phyloP scores from a whole-genome alignment of 1,139 yeast genomes.

The Sugiyamaella xylanicola region DNA sequence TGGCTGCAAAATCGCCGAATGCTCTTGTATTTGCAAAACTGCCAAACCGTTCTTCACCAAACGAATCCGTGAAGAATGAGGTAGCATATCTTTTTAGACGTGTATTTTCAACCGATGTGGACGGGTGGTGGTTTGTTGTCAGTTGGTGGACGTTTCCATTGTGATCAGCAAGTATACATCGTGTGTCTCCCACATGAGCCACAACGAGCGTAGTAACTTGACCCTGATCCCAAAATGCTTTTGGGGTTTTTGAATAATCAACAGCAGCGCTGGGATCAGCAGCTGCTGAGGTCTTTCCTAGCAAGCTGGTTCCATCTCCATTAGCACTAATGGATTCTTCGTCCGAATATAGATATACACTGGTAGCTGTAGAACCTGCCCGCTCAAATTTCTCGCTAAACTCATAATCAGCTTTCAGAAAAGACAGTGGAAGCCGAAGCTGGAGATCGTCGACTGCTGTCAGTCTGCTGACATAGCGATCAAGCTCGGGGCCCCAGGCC shows the following conservation, averaged over 20 bases:
- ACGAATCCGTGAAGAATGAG: constrained; percentile 80
- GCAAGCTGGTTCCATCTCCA: constrained; percentile 12
- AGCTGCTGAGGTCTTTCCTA: neutral
- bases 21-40: constrained; percentile 89
- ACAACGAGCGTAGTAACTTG: constrained; percentile 72
- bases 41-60: constrained; percentile 87
- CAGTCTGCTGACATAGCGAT: constrained; percentile 46
- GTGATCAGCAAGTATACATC: constrained; percentile 64
- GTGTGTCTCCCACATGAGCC: constrained; percentile 95
- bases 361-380: constrained; percentile 86
- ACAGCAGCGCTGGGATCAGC: neutral
- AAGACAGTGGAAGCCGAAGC: constrained; percentile 63
- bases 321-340: constrained; percentile 31
- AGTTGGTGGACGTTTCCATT: constrained; percentile 77
- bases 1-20: constrained; percentile 84
- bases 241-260: constrained; percentile 25
- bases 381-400: constrained; percentile 39
- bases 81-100: constrained; percentile 73
- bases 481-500: constrained; percentile 64
- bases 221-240: constrained; percentile 68
- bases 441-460: constrained; percentile 56
- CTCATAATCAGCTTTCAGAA: constrained; percentile 59
- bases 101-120: constrained; percentile 73
- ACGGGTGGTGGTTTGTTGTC: constrained; percentile 84
- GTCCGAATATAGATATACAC: constrained; percentile 62